Percentiles rank a stretch among this genome's conserved stretches.
Evolutionary conservation across 139 green algal species (phyloP).

Genomic region (Chlorella ohadii): DNA sequence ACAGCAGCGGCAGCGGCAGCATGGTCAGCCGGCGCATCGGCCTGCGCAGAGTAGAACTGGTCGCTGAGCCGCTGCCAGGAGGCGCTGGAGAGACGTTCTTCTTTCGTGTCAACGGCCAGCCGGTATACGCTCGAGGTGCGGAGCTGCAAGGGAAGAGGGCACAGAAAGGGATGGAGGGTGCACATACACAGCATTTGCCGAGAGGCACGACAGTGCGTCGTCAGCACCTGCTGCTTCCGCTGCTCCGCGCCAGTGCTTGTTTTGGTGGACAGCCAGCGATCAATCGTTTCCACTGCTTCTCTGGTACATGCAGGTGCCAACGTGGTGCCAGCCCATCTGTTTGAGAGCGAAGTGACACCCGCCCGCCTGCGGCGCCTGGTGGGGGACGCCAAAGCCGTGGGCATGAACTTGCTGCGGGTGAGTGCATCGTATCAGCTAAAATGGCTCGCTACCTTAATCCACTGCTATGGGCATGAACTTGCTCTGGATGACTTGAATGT

Average conservation of each 20-base stretch:
- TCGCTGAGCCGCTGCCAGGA: conserved; percentile 46
- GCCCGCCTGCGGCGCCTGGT: conserved; percentile 53
- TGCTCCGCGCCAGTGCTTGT: too few species aligned
- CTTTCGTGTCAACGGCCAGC: conserved; percentile 75
- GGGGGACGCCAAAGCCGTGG: conserved; percentile 46
- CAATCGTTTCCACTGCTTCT: too few species aligned
- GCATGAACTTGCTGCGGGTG: conserved; percentile 85
- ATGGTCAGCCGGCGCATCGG: conserved; percentile 50
- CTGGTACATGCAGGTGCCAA: conserved; percentile 78
- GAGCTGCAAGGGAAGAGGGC: too few species aligned
- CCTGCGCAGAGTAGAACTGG: conserved; percentile 69
- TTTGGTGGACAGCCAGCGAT: too few species aligned
- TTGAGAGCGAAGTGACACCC: conserved; percentile 43
- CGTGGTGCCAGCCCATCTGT: conserved; percentile 69
- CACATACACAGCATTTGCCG: too few species aligned
- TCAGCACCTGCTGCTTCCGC: too few species aligned
- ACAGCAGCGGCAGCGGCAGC: conserved; percentile 13
- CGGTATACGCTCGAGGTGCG: conserved; percentile 65
- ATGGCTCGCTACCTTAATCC: too few species aligned
- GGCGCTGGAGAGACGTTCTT: conserved; percentile 72
- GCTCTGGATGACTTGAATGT: too few species aligned
- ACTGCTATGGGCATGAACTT: too few species aligned
- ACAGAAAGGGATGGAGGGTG: too few species aligned
- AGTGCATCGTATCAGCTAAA: too few species aligned
- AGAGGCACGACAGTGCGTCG: too few species aligned